These are phyloP conservation scores for Myotisia sp. DNA, from an alignment of 2,329 filamentous ascomycete genomes.

Conservation along the genomic window DNA sequence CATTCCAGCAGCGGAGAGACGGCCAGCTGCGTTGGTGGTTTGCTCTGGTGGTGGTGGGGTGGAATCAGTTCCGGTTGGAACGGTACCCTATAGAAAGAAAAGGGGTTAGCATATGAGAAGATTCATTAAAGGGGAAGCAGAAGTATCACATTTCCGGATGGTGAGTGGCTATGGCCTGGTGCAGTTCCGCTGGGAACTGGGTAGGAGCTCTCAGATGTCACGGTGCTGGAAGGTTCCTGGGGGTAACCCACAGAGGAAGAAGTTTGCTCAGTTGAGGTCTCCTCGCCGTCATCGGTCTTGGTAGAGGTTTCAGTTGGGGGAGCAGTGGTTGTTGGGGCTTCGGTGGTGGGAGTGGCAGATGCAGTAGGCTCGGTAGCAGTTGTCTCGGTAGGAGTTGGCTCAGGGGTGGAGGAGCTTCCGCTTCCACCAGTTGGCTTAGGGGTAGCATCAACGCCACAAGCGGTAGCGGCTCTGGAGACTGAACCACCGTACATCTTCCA, in stretches of 20 bases:
- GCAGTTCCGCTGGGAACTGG: not conserved
- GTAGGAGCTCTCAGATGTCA: too few species aligned
- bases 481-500: constrained; percentile 29
- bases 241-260: not conserved
- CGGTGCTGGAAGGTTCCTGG: too few species aligned
- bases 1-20: not conserved
- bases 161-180: not conserved
- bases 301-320: not conserved
- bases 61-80: not conserved
- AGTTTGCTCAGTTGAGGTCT: not conserved
- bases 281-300: not conserved
- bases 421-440: constrained; percentile 3
- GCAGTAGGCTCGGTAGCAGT: constrained; percentile 1
- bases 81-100: not conserved
- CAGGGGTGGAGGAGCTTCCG: too few species aligned
- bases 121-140: not conserved
- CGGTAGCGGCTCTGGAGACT: constrained; percentile 22
- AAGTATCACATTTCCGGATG: not conserved
- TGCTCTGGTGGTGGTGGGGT: not conserved
- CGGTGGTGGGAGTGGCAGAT: not conserved
- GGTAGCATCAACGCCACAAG: constrained; percentile 13
- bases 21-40: not conserved
- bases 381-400: not conserved
- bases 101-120: not conserved
- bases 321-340: not conserved